Evolutionary conservation across 768 basidiomycete species (phyloP).

Genomic region (Boletus barrowsii): DNA sequence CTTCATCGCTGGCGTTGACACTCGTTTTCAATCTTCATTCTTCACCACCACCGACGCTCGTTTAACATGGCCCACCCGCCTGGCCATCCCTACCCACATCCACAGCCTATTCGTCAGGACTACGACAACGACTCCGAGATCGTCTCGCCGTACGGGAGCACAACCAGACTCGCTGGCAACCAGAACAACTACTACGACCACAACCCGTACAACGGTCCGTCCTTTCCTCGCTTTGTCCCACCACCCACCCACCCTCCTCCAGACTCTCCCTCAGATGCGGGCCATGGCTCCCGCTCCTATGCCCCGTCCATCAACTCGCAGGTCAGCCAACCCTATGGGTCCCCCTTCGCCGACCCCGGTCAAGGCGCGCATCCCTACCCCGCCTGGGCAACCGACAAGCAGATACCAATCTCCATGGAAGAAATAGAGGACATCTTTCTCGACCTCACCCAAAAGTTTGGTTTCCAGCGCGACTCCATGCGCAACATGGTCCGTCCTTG

Average conservation of each 20-base stretch:
- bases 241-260: neutral
- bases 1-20: conserved; percentile 23
- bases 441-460: conserved; percentile 97
- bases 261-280: conserved; percentile 30
- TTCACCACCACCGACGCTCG: conserved; percentile 18
- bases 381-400: conserved; percentile 89
- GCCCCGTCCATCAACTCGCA: conserved; percentile 60
- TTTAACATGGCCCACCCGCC: conserved; percentile 37
- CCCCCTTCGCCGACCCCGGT: conserved; percentile 57
- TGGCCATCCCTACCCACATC: conserved; percentile 33
- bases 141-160: conserved; percentile 57
- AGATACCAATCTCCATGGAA: conserved; percentile 95
- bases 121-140: conserved; percentile 50
- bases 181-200: conserved; percentile 32
- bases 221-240: neutral
- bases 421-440: conserved; percentile 99
- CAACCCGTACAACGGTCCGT: conserved; percentile 22
- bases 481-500: conserved; percentile 74
- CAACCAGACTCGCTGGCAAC: conserved; percentile 51
- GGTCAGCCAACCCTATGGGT: conserved; percentile 53
- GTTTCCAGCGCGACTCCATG: conserved; percentile 95
- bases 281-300: conserved; percentile 43
- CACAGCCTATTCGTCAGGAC: conserved; percentile 35
- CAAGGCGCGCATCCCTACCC: conserved; percentile 75
- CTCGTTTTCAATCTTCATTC: neutral